Evolutionary conservation across 2,329 filamentous ascomycete species (phyloP).

Genomic region (Aureobasidium sp.): DNA sequence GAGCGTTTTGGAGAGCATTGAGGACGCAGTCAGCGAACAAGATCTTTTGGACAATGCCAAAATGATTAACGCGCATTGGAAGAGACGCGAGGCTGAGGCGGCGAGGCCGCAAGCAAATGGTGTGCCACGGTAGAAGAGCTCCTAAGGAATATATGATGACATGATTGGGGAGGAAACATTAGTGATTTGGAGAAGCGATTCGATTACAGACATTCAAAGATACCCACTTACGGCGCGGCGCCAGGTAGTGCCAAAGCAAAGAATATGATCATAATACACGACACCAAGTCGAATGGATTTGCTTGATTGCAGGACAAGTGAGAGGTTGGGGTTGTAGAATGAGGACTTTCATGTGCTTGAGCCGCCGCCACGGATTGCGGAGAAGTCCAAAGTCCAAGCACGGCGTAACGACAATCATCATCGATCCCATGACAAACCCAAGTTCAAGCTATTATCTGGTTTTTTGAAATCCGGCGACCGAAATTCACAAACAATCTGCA

Average conservation of each 20-base stretch:
- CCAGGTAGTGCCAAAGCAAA: background rate
- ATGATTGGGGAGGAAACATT: background rate
- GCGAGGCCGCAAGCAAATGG: slow-evolving; percentile 16
- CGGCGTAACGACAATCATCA: background rate
- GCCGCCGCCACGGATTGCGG: background rate
- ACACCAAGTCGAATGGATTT: background rate
- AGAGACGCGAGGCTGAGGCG: slow-evolving; percentile 45
- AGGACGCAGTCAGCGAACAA: slow-evolving; percentile 73
- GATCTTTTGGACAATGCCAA: slow-evolving; percentile 66
- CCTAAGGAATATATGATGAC: background rate
- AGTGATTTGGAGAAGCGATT: background rate
- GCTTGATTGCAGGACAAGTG: background rate
- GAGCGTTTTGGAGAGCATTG: slow-evolving; percentile 84
- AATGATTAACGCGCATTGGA: slow-evolving; percentile 74
- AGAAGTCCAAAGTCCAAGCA: slow-evolving; percentile 5
- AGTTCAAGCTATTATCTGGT: background rate
- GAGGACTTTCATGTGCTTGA: background rate
- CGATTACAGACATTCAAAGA: slow-evolving; percentile 4
- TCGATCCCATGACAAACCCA: background rate
- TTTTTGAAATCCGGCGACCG: background rate
- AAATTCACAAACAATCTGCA: background rate
- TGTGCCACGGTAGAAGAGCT: background rate
- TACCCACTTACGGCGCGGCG: slow-evolving; percentile 3
- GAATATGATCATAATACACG: background rate
- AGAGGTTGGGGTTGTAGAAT: background rate